Base-by-base conservation (phyloP, 345 rosid genomes). In the Populus pruinosa region DNA sequence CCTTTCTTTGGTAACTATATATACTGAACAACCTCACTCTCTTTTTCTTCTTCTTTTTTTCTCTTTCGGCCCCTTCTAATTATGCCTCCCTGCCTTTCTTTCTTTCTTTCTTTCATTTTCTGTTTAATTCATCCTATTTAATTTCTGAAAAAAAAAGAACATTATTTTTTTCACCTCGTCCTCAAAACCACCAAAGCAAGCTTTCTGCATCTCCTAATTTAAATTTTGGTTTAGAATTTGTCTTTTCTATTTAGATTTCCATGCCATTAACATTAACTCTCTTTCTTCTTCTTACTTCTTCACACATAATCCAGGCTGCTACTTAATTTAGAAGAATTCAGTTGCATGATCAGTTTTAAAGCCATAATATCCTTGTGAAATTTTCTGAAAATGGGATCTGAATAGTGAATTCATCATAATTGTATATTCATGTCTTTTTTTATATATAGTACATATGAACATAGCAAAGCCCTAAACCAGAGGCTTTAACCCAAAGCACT, bases 401-500 rank as follows among this genome's bases (percentile, higher is more conserved):
- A 76, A 67, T 43, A 78, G 75, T 80, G 87, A 78, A 77, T 72
- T 82, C 78, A 76, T 69, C 77, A 76, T 23, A 81, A 23, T 41
- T 64, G 39, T 71, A 13, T 38, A 5, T 39, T 25, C 71, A 65
- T 33, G 16, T 56, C 8, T 73, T 55, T 72, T 21, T 35, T 11
- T 67, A 9, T 43, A 27, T 21, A 9, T 21, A 50, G 14, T 69
- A 70, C 38, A 47, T 29, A 80, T 70, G 79, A 65, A 53, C 59
- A 70, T 38, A 72, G 76, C 71, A 79, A 85, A 79, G 82, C 84
- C 89, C 87, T 83, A 81, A 85, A 81, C 78, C 71, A 82, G 78
- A 81, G 86, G 59, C 79, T 39, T 78, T 75, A 79, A 69, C 78
- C 71, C 70, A 27, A 79, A 76, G 78, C 69, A 49, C 74, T 74